Conservation (phyloP, 441 rosid genomes). For the Eruca vesicaria region DNA sequence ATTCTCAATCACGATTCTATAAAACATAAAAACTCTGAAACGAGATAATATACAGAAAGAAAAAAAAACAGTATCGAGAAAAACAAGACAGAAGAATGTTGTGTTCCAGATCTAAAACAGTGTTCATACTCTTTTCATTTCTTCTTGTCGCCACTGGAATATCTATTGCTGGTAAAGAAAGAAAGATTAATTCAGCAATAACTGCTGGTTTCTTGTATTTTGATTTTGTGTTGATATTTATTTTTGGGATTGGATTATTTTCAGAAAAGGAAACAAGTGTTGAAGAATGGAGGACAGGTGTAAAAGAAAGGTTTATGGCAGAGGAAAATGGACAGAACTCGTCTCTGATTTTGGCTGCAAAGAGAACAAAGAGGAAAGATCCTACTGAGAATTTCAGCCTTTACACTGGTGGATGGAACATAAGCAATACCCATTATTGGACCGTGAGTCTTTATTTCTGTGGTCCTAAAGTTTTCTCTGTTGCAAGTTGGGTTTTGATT, state of each 20-base stretch:
- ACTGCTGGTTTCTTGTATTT: background rate
- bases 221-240: background rate
- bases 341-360: slow-evolving; percentile 66
- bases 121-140: slow-evolving; percentile 21
- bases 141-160: slow-evolving; percentile 36
- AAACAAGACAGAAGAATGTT: slow-evolving; percentile 26
- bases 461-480: background rate
- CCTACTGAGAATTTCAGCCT: slow-evolving; percentile 51
- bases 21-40: background rate
- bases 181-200: background rate
- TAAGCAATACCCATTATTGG: slow-evolving; percentile 74
- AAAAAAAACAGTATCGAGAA: background rate
- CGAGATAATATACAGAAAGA: background rate
- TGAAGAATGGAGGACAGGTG: slow-evolving; percentile 38
- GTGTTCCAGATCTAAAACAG: slow-evolving; percentile 38
- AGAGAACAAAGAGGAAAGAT: slow-evolving; percentile 72
- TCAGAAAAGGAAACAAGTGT: slow-evolving; percentile 21
- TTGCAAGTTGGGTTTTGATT: background rate
- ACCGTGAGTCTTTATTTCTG: slow-evolving; percentile 55
- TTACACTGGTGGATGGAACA: slow-evolving; percentile 89
- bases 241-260: slow-evolving; percentile 9
- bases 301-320: slow-evolving; percentile 46
- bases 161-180: background rate
- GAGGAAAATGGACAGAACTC: slow-evolving; percentile 43
- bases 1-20: background rate